Percentiles rank a stretch among this genome's conserved stretches.
Conservation (phyloP, 164 flowering plant genomes). For the Nymphaea colorata region DNA sequence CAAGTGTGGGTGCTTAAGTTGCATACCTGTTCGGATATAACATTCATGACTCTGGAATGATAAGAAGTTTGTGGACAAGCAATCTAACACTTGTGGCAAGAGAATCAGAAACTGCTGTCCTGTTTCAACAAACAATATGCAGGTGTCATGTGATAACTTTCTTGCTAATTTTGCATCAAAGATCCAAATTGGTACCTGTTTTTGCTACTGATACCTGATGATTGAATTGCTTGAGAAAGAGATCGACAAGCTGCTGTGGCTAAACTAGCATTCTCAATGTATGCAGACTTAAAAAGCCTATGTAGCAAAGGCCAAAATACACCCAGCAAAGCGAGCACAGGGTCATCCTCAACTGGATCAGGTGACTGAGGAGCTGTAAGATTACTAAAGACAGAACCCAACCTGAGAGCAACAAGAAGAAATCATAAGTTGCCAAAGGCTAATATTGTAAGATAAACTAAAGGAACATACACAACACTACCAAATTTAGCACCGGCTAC, state of each 20-base stretch:
- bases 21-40: constrained; percentile 74
- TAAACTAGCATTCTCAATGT: constrained; percentile 67
- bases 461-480: too few relatives aligned
- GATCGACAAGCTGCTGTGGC: constrained; percentile 88
- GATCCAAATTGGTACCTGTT: too few relatives aligned
- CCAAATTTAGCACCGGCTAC: too few relatives aligned
- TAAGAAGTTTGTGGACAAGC: constrained; percentile 62
- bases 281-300: constrained; percentile 54
- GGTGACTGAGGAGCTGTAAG: constrained; percentile 29
- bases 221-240: constrained; percentile 76
- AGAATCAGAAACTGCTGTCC: constrained; percentile 64
- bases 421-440: too few relatives aligned
- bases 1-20: too few relatives aligned
- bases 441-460: too few relatives aligned
- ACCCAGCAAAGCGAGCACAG: constrained; percentile 38
- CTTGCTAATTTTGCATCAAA: too few relatives aligned
- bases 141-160: background rate
- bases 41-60: constrained; percentile 76
- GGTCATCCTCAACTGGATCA: constrained; percentile 37
- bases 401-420: constrained; percentile 29
- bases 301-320: constrained; percentile 85
- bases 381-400: constrained; percentile 78
- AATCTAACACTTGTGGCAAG: constrained; percentile 69
- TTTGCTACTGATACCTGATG: constrained; percentile 44
- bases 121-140: constrained; percentile 23